Evolutionary conservation across 2,329 filamentous ascomycete genomes (phyloP), one percentile per base, ranked within the genome.

Genomic region (Colletotrichum zoysiae): DNA sequence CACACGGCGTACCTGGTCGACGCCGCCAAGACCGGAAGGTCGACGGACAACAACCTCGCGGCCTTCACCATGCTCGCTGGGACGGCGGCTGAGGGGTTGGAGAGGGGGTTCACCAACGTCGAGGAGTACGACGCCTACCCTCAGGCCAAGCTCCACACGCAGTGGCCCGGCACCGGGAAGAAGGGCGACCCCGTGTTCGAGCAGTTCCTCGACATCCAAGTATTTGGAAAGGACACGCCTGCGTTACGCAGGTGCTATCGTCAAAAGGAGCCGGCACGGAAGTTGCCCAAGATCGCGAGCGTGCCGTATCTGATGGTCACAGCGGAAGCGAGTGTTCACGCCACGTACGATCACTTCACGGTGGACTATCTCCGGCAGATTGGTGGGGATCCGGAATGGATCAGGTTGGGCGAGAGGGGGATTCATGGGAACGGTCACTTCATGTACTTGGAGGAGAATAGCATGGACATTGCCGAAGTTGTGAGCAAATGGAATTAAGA

Each of bases 361-460:
- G 83, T 86, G 1, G 73, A 78, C 16, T 90, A 86, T 76, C 76
- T 91, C 75, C 75, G 78, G 64, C 88, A 91, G 75, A 86, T 84
- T 2, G 87, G 88, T 0, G 82, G 85, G 1, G 70, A 75, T 0
- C 81, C 83, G 1, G 80, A 85, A 2, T 84, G 83, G 78, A 74
- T 87, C 46, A 78, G 82, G 61, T 79, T 90, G 56, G 82, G 79
- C 0, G 77, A 85, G 0, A 67, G 79, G 1, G 82, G 82, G 0
- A 83, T 89, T 1, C 76, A 78, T 30, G 88, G 88, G 0, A 90
- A 90, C 70, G 87, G 86, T 0, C 88, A 89, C 74, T 82, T 90
- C 70, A 82, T 86, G 79, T 87, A 87, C 57, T 75, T 89, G 44
- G 87, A 89, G 79, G 82, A 79, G 74, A 89, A 89, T 75, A 88